These are phyloP conservation scores for Talaromyces marneffei DNA, from an alignment of 2,329 filamentous ascomycete genomes.

Conservation along the genomic window DNA sequence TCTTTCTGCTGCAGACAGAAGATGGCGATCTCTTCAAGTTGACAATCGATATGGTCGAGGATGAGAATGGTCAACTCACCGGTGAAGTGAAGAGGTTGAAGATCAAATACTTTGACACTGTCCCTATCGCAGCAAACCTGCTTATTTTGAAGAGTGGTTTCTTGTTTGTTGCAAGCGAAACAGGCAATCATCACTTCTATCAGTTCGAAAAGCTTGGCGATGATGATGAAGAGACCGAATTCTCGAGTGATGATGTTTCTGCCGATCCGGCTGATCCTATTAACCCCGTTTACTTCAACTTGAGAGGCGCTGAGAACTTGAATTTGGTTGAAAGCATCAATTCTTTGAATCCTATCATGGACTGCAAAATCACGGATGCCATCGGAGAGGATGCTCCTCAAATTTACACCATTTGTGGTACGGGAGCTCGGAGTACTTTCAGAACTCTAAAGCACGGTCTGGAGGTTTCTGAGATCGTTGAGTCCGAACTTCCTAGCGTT, in stretches of 20 bases:
- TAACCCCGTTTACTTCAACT: slow-evolving; percentile 77
- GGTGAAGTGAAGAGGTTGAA: slow-evolving; percentile 77
- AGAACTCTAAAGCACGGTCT: slow-evolving; percentile 87
- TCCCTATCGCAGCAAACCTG: slow-evolving; percentile 78
- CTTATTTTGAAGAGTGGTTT: slow-evolving; percentile 95
- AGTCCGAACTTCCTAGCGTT: slow-evolving; percentile 82
- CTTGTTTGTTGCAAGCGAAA: slow-evolving; percentile 85
- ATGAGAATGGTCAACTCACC: slow-evolving; percentile 67
- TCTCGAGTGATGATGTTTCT: slow-evolving; percentile 74
- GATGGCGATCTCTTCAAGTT: slow-evolving; percentile 99
- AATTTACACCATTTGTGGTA: slow-evolving; percentile 88
- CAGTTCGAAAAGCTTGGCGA: slow-evolving; percentile 97
- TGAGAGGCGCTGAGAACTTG: slow-evolving; percentile 72
- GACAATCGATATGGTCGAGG: slow-evolving; percentile 82
- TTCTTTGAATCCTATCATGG: slow-evolving; percentile 84
- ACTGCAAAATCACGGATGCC: slow-evolving; percentile 85
- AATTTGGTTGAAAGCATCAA: slow-evolving; percentile 78
- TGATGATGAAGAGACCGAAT: slow-evolving; percentile 84
- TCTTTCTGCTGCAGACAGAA: slow-evolving; percentile 91
- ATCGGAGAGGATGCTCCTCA: slow-evolving; percentile 91
- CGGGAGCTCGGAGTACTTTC: slow-evolving; percentile 82
- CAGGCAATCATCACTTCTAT: slow-evolving; percentile 89
- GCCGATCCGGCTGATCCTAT: slow-evolving; percentile 67
- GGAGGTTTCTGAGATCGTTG: slow-evolving; percentile 91
- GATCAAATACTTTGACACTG: slow-evolving; percentile 97